phyloP scores from a whole-genome alignment of 345 rosid species.

The Euphorbia tirucalli region DNA sequence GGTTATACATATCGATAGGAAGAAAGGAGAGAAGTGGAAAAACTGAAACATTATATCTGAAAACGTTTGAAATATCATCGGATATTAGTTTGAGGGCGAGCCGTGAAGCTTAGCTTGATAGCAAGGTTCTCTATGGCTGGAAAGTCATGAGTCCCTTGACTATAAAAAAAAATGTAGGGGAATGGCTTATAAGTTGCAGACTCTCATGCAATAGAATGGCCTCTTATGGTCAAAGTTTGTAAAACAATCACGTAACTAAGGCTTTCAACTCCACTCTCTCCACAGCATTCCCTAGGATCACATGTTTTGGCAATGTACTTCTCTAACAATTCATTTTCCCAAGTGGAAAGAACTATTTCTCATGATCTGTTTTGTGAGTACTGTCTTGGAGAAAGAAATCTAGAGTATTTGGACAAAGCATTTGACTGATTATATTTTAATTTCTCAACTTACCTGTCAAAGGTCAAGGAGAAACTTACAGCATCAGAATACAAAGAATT shows the following conservation, averaged over 20 bases:
- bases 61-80: background rate
- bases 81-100: background rate
- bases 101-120: background rate
- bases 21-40: background rate
- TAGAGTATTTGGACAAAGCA: background rate
- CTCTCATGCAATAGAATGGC: background rate
- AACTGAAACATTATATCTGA: background rate
- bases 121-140: background rate
- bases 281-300: background rate
- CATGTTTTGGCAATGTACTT: background rate
- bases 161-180: background rate
- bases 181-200: background rate
- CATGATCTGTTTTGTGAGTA: background rate
- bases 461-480: constrained; percentile 75
- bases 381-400: background rate
- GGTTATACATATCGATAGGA: background rate
- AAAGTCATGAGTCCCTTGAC: background rate
- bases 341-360: background rate
- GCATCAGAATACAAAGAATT: constrained; percentile 76
- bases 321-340: background rate
- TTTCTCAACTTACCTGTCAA: constrained; percentile 12
- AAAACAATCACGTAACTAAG: background rate
- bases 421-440: background rate
- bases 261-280: background rate
- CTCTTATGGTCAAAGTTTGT: background rate